A percentile compares a stretch with the other conserved stretches of the same genome.
phyloP scores from a whole-genome alignment of 305 asterid species.

The Solanum aculeatissimum region DNA sequence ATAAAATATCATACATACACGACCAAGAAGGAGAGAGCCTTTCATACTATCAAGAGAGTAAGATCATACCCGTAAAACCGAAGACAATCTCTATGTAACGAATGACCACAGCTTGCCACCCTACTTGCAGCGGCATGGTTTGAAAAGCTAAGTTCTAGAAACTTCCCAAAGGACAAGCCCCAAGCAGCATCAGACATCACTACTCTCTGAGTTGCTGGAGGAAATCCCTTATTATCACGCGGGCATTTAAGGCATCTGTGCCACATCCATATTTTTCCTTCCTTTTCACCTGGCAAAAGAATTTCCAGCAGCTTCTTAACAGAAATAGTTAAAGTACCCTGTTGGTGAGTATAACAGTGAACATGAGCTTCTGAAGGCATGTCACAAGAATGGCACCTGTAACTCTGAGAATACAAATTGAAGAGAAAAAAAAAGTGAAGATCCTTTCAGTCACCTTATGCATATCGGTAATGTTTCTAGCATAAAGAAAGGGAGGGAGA shows the following conservation, averaged over 20 bases:
- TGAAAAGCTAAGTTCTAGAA: conserved; percentile 95
- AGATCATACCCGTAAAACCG: conserved; percentile 85
- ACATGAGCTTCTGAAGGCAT: conserved; percentile 98
- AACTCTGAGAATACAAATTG: conserved; percentile 34
- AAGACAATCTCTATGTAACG: conserved; percentile 91
- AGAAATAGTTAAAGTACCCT: conserved; percentile 87
- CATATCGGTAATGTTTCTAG: background rate
- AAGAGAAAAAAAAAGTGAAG: conserved; percentile 10
- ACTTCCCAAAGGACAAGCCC: conserved; percentile 97
- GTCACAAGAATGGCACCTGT: conserved; percentile 75
- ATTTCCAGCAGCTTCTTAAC: conserved; percentile 81
- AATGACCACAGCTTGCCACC: conserved; percentile 99
- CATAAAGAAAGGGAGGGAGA: conserved; percentile 13
- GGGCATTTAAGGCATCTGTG: conserved; percentile 97
- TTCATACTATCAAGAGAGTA: background rate
- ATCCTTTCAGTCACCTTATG: conserved; percentile 8
- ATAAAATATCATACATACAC: too few relatives aligned
- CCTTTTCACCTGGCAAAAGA: conserved; percentile 68
- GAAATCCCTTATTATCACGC: conserved; percentile 55
- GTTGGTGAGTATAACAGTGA: conserved; percentile 92
- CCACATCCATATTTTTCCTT: conserved; percentile 99
- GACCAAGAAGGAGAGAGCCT: background rate
- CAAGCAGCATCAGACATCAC: conserved; percentile 99
- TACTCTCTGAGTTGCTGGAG: conserved; percentile 90
- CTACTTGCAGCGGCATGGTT: conserved; percentile 99